Evolutionary conservation across 192 early-diverging fungal genomes (phyloP).

Genomic region (Coemansia aciculifera): DNA sequence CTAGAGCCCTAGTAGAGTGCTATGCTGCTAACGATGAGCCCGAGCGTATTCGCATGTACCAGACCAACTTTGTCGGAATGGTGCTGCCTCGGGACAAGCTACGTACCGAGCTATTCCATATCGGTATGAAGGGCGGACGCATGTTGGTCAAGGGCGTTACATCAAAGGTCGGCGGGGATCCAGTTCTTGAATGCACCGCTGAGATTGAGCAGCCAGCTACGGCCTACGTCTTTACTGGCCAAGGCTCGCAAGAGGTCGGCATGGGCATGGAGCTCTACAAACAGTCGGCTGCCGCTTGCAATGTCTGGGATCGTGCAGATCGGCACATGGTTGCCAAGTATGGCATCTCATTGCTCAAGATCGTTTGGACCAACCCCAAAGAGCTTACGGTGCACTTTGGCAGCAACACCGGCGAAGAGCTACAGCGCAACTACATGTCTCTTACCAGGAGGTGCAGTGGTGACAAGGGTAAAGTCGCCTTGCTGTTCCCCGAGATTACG

Average conservation of each 20-base stretch:
- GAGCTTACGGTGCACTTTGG: slow-evolving; percentile 68
- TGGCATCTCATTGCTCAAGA: slow-evolving; percentile 84
- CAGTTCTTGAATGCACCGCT: slow-evolving; percentile 69
- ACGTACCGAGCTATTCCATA: slow-evolving; percentile 79
- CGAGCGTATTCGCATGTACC: slow-evolving; percentile 77
- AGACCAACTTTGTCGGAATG: slow-evolving; percentile 84
- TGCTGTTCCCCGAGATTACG: slow-evolving; percentile 56
- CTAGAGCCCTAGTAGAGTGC: slow-evolving; percentile 86
- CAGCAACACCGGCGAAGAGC: slow-evolving; percentile 70
- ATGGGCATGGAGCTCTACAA: slow-evolving; percentile 96
- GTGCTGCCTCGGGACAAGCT: slow-evolving; percentile 85
- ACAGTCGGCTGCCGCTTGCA: slow-evolving; percentile 73
- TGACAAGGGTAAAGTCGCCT: not conserved
- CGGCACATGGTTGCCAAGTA: slow-evolving; percentile 77
- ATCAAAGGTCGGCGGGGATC: slow-evolving; percentile 65
- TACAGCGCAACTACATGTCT: slow-evolving; percentile 75
- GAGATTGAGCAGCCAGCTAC: slow-evolving; percentile 89
- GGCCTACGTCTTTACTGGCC: slow-evolving; percentile 93
- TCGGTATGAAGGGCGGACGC: slow-evolving; percentile 90
- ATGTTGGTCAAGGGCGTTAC: slow-evolving; percentile 90
- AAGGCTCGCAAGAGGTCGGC: slow-evolving; percentile 90
- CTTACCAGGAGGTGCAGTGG: slow-evolving; percentile 53
- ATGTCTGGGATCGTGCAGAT: slow-evolving; percentile 91
- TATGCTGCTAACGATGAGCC: slow-evolving; percentile 84
- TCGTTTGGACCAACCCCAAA: slow-evolving; percentile 85